Conservation (phyloP, 805 yeast genomes). For the Isabelozyma pseudorhagii region DNA sequence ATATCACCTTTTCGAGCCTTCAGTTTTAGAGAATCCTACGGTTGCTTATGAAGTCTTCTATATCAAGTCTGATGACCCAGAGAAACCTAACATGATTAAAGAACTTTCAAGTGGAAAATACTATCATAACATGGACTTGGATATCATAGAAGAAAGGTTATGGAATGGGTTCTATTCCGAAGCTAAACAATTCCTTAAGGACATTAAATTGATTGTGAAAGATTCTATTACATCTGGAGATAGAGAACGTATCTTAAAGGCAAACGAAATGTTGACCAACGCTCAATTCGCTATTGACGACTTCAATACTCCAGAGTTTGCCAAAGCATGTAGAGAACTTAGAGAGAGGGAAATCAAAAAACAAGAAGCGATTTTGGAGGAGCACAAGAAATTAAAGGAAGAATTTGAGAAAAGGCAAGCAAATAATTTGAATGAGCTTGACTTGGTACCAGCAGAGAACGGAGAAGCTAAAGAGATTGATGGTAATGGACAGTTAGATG, state of each 20-base stretch:
- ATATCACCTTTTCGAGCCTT: slow-evolving; percentile 74
- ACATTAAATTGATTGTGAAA: slow-evolving; percentile 75
- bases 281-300: slow-evolving; percentile 96
- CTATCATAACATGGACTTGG: slow-evolving; percentile 87
- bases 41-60: slow-evolving; percentile 36
- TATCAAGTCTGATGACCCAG: slow-evolving; percentile 43
- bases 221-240: slow-evolving; percentile 78
- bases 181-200: slow-evolving; percentile 84
- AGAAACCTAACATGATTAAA: slow-evolving; percentile 67
- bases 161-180: slow-evolving; percentile 97
- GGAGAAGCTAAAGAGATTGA: not conserved
- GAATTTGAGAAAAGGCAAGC: slow-evolving; percentile 17
- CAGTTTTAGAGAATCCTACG: slow-evolving; percentile 34
- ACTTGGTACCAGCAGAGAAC: not conserved
- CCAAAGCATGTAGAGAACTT: slow-evolving; percentile 73
- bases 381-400: slow-evolving; percentile 25
- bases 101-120: slow-evolving; percentile 72
- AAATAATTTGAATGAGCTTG: slow-evolving; percentile 5
- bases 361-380: slow-evolving; percentile 42
- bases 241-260: slow-evolving; percentile 74
- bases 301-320: slow-evolving; percentile 66
- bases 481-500: not conserved
- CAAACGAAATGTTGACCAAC: slow-evolving; percentile 94
- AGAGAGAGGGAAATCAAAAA: slow-evolving; percentile 61
- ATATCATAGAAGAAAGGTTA: slow-evolving; percentile 86